Conservation (phyloP, 75 land plant genomes). For the Larix kaempferi region DNA sequence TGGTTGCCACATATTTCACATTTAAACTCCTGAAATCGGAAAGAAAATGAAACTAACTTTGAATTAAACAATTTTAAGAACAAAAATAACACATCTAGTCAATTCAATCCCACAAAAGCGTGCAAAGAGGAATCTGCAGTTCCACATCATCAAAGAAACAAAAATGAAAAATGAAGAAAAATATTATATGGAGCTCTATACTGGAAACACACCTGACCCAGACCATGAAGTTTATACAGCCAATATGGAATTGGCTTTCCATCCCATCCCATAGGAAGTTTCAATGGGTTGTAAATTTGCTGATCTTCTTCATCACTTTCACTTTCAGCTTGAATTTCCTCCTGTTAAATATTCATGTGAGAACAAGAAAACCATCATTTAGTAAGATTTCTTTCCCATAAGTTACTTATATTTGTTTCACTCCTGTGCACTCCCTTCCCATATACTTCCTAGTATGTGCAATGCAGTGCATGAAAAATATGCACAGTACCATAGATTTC, state of each 20-base stretch:
- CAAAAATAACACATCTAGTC: too few relatives aligned
- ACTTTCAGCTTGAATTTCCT: constrained; percentile 85
- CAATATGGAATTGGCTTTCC: constrained; percentile 99
- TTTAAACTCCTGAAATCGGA: constrained; percentile 81
- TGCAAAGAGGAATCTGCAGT: neutral
- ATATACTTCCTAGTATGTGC: constrained; percentile 41
- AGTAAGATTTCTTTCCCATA: neutral
- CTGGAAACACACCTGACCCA: constrained; percentile 73
- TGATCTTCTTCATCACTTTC: constrained; percentile 99
- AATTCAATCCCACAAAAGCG: neutral
- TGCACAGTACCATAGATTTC: neutral
- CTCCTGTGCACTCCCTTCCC: constrained; percentile 36
- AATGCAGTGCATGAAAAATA: neutral
- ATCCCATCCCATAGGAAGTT: constrained; percentile 99
- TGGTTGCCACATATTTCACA: constrained; percentile 99
- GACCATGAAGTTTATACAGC: constrained; percentile 99
- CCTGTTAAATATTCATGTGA: constrained; percentile 43
- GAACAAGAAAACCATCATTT: neutral
- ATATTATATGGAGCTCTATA: neutral
- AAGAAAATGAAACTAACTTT: neutral
- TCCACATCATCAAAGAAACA: neutral
- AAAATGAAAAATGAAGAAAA: neutral
- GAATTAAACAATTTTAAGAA: neutral
- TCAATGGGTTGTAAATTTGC: constrained; percentile 96
- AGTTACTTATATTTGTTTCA: too few relatives aligned